These are phyloP conservation scores for Trichoderma sp. DNA, from an alignment of 2,329 filamentous ascomycete species.

Conservation along the genomic window DNA sequence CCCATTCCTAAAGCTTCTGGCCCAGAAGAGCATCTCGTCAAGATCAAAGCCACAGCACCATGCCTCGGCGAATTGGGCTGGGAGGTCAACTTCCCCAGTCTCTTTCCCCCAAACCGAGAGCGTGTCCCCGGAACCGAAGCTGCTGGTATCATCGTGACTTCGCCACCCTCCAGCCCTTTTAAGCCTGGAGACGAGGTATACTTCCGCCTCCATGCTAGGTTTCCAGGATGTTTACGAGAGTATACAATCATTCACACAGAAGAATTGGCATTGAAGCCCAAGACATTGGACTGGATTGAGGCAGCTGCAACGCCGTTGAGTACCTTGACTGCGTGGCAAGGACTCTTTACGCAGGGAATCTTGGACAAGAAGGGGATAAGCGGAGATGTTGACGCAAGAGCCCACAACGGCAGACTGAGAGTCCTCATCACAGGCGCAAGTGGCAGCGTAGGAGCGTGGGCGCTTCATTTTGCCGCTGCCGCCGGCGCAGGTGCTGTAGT, in stretches of 20 bases:
- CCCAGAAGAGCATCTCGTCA: slow-evolving; percentile 36
- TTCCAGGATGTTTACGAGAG: slow-evolving; percentile 37
- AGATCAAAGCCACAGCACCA: slow-evolving; percentile 38
- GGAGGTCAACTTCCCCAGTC: slow-evolving; percentile 30
- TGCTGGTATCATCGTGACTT: slow-evolving; percentile 41
- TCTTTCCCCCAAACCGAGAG: slow-evolving; percentile 31
- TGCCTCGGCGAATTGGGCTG: slow-evolving; percentile 40
- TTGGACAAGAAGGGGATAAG: slow-evolving; percentile 35
- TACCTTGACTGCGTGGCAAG: slow-evolving; percentile 46
- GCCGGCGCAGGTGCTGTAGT: slow-evolving; percentile 41
- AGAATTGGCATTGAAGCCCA: slow-evolving; percentile 41
- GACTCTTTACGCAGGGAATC: slow-evolving; percentile 41
- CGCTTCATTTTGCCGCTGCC: slow-evolving; percentile 41
- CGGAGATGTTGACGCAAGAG: slow-evolving; percentile 33
- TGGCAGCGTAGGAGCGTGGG: slow-evolving; percentile 45
- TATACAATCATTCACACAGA: slow-evolving; percentile 37
- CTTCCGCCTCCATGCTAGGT: slow-evolving; percentile 34
- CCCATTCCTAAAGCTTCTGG: slow-evolving; percentile 31
- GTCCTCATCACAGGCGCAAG: slow-evolving; percentile 45
- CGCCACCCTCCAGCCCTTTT: slow-evolving; percentile 37
- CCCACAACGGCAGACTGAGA: slow-evolving; percentile 34
- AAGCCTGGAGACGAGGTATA: slow-evolving; percentile 40
- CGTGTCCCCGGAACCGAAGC: slow-evolving; percentile 44
- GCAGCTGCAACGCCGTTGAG: slow-evolving; percentile 44
- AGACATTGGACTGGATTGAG: slow-evolving; percentile 37